Base-by-base conservation (phyloP, 495 filamentous ascomycete genomes). In the Penicillium pulvis region DNA sequence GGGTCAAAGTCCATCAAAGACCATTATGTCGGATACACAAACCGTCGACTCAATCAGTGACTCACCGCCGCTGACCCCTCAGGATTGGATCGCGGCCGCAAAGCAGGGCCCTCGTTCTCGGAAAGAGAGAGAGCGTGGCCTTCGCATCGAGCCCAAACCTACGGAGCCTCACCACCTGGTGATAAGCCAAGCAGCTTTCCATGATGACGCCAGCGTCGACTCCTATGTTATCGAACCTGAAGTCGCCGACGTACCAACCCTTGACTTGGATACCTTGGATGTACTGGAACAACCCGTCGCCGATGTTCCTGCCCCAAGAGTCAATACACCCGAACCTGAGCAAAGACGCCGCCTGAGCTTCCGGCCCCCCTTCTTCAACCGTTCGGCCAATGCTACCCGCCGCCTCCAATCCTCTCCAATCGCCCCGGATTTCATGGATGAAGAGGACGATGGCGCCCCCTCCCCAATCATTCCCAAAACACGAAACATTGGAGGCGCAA, bases 71-170 rank as follows among this genome's bases (percentile, higher is more conserved):
- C 55, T 78, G 9, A 75, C 74, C 3, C 71, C 77, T 9, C 72
- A 75, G 43, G 77, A 79, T 31, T 79, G 77, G 77, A 46, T 79
- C 50, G 77, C 76, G 30, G 77, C 77, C 17, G 74, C 74, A 24
- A 69, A 67, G 56, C 55, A 68, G 35, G 59, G 53, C 8, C 63
- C 63, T 24, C 66, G 61, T 14, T 59, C 68, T 35, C 53, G 64
- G 7, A 71, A 65, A 43, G 52, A 61, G 19, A 54, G 23, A 17
- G 7, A 62, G 14, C 54, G 42, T 26, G 51, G 39, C 2, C 30
- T 58, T 7, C 61, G 49, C 1, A 53, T 51, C 7, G 64, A 61
- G 6, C 57, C 50, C 23, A 45, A 57, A 35, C 56, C 56, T 2
- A 33, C 49, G 14, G 58, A 63, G n/a, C 57, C 67, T 35, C 56